Base-by-base conservation (phyloP, 176 grass and related monocot genomes). In the Chloris gayana region DNA sequence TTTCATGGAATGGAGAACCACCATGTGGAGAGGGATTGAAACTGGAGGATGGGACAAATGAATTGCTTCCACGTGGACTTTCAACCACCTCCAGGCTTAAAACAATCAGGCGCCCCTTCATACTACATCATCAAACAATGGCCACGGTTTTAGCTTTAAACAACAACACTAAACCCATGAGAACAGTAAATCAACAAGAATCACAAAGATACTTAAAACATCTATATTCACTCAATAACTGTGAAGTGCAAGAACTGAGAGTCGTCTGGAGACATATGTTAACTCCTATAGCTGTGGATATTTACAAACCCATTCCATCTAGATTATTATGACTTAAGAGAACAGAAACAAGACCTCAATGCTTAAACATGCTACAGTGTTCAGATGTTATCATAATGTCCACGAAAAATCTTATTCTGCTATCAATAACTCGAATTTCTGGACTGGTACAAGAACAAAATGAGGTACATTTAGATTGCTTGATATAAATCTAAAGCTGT, bases 41-140 rank as follows among this genome's bases (percentile, higher is more conserved):
- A 95, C 75, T 93, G 85, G 86, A 89, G 69, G 73, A 73, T 65
- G 85, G 75, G 27, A 87, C 33, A 84, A 80, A 74, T 33, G 84
- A 89, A 84, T 77, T 72, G 64, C 89, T 86, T 73, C 80, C 92
- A 56, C 27, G 31, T 83, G 70, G 70, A 85, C 67, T 87, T 87
- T 87, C 86, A 82, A 81, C 37, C 1, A 34, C 50, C 60, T 94
- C 90, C 92, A 98, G 93, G 83, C 90, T 93, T 85, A 99, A 68
- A 84, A 95, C 63, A 81, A 99, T 78, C 80, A 99, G 70, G 38
- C 96, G 90, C 33, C 96, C 96, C 72, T 93, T 99, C 66, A 83
- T 86, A 68, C 96, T 99, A 90, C 71, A 87, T 65, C 59, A 75
- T 80, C 56, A 80, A 84, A 82, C 45, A 79, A 64, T 77, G 9